These are phyloP conservation scores for Terana coerulea DNA, from an alignment of 768 basidiomycete species.

Conservation along the genomic window DNA sequence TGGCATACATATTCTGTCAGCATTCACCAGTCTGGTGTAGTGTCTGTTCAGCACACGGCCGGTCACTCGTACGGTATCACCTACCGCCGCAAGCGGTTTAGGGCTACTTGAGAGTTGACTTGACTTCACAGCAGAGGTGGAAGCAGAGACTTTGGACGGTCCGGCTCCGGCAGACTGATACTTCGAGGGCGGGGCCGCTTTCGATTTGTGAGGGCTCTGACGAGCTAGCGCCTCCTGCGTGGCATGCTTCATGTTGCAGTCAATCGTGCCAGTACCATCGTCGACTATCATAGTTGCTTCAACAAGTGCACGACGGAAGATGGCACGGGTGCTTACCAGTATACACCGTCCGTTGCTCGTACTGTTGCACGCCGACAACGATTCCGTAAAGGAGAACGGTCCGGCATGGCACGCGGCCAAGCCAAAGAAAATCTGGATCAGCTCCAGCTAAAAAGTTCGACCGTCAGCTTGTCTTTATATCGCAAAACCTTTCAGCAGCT, in stretches of 20 bases:
- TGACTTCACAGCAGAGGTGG: too few species aligned
- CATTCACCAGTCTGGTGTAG: slow-evolving; percentile 38
- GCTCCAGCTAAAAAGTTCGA: slow-evolving; percentile 29
- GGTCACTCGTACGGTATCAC: slow-evolving; percentile 41
- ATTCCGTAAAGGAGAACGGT: slow-evolving; percentile 58
- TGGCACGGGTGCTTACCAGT: slow-evolving; percentile 38
- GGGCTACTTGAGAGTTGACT: neutral
- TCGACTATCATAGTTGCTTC: slow-evolving; percentile 51
- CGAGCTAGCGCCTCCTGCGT: slow-evolving; percentile 11
- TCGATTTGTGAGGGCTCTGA: slow-evolving; percentile 14
- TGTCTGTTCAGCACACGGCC: slow-evolving; percentile 42
- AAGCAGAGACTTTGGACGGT: neutral
- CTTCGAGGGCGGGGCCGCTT: slow-evolving; percentile 4
- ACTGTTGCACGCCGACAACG: slow-evolving; percentile 57
- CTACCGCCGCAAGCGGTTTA: slow-evolving; percentile 27
- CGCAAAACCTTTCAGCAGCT: neutral
- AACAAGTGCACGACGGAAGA: neutral
- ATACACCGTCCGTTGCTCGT: slow-evolving; percentile 59
- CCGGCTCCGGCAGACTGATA: neutral
- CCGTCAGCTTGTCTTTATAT: too few species aligned
- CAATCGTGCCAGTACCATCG: slow-evolving; percentile 71
- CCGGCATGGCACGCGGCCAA: slow-evolving; percentile 69
- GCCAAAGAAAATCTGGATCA: slow-evolving; percentile 58
- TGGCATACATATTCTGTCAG: slow-evolving; percentile 48
- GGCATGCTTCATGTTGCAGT: slow-evolving; percentile 50